Evolutionary conservation across 352 stramenopile species (phyloP).

Genomic region (Globisporangium polare): DNA sequence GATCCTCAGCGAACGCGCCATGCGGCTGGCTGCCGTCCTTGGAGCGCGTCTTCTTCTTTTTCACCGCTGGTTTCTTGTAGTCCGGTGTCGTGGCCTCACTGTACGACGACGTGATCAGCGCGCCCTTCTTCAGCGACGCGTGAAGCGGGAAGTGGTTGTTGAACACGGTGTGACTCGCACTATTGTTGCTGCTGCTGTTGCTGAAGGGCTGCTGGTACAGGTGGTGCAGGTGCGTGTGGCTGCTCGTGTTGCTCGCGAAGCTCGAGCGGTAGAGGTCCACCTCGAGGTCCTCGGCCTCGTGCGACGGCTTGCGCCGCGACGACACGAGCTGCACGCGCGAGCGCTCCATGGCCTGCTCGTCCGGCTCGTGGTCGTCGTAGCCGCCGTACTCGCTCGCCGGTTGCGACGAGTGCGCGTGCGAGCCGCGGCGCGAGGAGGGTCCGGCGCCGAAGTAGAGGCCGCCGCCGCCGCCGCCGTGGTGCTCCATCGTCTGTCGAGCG

Average conservation of each 20-base stretch:
- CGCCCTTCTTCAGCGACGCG: constrained; percentile 9
- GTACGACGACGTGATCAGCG: constrained; percentile 6
- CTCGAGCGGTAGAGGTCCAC: constrained; percentile 31
- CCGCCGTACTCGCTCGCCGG: not conserved
- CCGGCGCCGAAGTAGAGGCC: constrained; percentile 5
- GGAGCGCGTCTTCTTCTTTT: constrained; percentile 4
- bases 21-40: constrained; percentile 1
- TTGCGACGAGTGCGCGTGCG: constrained; percentile 3
- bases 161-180: not conserved
- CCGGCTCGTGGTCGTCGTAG: constrained; percentile 2
- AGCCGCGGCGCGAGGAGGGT: not conserved
- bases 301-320: constrained; percentile 33
- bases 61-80: constrained; percentile 8
- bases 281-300: constrained; percentile 27
- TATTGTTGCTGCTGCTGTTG: constrained; percentile 1
- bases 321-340: constrained; percentile 50
- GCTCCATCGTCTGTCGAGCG: constrained; percentile 21
- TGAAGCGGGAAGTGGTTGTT: constrained; percentile 10
- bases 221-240: constrained; percentile 6
- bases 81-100: constrained; percentile 14
- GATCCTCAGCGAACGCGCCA: not conserved
- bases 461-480: constrained; percentile 13
- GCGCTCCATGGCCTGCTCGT: constrained; percentile 18
- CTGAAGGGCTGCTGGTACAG: constrained; percentile 5
- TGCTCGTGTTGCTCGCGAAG: constrained; percentile 37